Percentiles rank a stretch among this genome's conserved stretches.
phyloP scores from a whole-genome alignment of 1,284 basidiomycete genomes.

The Clitocybe nebularis region DNA sequence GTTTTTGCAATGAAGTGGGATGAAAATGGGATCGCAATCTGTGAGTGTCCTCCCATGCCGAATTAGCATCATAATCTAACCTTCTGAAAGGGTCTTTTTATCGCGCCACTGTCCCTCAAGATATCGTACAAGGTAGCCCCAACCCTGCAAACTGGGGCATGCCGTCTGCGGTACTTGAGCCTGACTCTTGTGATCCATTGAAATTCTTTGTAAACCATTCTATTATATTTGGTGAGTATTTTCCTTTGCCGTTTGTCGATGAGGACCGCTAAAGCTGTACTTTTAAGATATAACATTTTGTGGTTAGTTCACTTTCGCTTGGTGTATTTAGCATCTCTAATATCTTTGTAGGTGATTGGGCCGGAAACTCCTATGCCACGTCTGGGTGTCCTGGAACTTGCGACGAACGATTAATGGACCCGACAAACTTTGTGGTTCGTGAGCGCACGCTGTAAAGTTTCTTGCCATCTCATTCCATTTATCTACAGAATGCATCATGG shows the following conservation, averaged over 20 bases:
- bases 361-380: slow-evolving; percentile 70
- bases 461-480: slow-evolving; percentile 7
- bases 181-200: slow-evolving; percentile 54
- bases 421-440: slow-evolving; percentile 63
- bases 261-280: slow-evolving; percentile 5
- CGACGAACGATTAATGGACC: slow-evolving; percentile 56
- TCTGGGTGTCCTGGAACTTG: slow-evolving; percentile 76
- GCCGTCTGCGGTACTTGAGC: slow-evolving; percentile 58
- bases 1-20: slow-evolving; percentile 81
- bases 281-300: slow-evolving; percentile 77
- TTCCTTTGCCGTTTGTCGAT: slow-evolving; percentile 9
- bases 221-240: slow-evolving; percentile 26
- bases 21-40: slow-evolving; percentile 65
- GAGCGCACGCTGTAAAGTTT: slow-evolving; percentile 32
- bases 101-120: slow-evolving; percentile 63
- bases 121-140: slow-evolving; percentile 54
- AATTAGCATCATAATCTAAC: slow-evolving; percentile 5
- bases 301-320: slow-evolving; percentile 32
- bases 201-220: slow-evolving; percentile 38
- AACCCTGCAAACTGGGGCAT: slow-evolving; percentile 58
- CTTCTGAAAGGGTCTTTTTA: slow-evolving; percentile 64
- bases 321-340: slow-evolving; percentile 7
- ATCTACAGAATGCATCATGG: slow-evolving; percentile 34
- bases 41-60: slow-evolving; percentile 38
- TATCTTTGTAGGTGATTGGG: slow-evolving; percentile 75